Conservation (phyloP, 805 yeast species). For the Candida xyloterini region DNA sequence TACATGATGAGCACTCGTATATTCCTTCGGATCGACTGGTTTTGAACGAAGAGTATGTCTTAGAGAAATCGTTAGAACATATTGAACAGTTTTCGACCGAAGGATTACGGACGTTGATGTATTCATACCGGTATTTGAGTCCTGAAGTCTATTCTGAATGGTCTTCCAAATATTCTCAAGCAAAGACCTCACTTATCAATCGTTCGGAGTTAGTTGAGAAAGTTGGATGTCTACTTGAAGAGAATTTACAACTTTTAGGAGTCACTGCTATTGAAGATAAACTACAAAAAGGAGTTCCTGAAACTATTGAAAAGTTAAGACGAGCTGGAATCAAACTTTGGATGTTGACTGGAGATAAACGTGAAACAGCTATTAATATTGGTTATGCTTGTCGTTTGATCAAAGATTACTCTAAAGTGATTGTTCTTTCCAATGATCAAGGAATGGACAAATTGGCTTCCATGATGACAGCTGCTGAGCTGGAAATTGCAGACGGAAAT, state of each 20-base stretch:
- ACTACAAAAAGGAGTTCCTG: slow-evolving; percentile 94
- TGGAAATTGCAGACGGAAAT: slow-evolving; percentile 65
- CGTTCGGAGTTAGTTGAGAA: slow-evolving; percentile 65
- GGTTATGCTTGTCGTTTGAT: slow-evolving; percentile 93
- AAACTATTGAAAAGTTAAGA: slow-evolving; percentile 85
- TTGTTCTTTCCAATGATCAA: slow-evolving; percentile 47
- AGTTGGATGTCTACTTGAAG: slow-evolving; percentile 72
- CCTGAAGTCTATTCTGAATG: slow-evolving; percentile 59
- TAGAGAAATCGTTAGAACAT: slow-evolving; percentile 84
- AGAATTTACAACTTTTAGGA: slow-evolving; percentile 67
- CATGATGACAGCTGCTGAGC: slow-evolving; percentile 69
- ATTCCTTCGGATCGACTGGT: slow-evolving; percentile 56
- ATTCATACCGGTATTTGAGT: slow-evolving; percentile 72
- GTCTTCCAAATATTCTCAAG: slow-evolving; percentile 65
- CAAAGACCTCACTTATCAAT: slow-evolving; percentile 70
- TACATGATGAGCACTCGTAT: slow-evolving; percentile 34
- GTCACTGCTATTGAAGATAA: slow-evolving; percentile 98
- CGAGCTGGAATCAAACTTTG: slow-evolving; percentile 93
- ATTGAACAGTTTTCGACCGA: slow-evolving; percentile 93
- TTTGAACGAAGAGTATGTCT: slow-evolving; percentile 67
- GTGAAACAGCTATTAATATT: slow-evolving; percentile 96
- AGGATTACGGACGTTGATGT: slow-evolving; percentile 86
- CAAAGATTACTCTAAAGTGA: slow-evolving; percentile 87
- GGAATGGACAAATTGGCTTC: slow-evolving; percentile 55
- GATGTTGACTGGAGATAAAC: slow-evolving; percentile 98